These are phyloP conservation scores for Yamadazyma aaseri DNA, from an alignment of 1,139 yeast genomes.

Conservation along the genomic window DNA sequence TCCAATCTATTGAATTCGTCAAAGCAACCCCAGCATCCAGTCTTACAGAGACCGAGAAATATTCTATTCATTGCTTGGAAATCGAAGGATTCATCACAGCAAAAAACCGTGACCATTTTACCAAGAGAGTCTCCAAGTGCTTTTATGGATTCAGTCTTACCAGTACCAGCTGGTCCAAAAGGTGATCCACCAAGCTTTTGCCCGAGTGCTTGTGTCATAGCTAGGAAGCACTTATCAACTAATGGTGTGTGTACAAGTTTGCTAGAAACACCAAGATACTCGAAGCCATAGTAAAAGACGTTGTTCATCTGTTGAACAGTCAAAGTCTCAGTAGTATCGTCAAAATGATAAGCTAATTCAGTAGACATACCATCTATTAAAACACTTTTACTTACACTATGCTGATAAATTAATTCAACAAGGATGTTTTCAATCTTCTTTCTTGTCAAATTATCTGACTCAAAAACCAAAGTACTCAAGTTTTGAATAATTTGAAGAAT, in stretches of 20 bases:
- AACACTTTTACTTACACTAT: slow-evolving; percentile 29
- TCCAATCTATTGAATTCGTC: slow-evolving; percentile 91
- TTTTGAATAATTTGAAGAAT: slow-evolving; percentile 1
- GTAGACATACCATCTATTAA: not conserved
- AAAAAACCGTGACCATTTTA: slow-evolving; percentile 77
- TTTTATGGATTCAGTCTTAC: slow-evolving; percentile 90
- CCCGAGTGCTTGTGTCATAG: slow-evolving; percentile 74
- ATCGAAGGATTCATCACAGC: slow-evolving; percentile 90
- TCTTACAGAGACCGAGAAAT: slow-evolving; percentile 75
- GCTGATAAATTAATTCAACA: slow-evolving; percentile 67
- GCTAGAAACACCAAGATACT: slow-evolving; percentile 76
- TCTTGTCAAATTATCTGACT: slow-evolving; percentile 32
- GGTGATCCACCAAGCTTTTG: slow-evolving; percentile 87
- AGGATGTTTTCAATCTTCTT: slow-evolving; percentile 57
- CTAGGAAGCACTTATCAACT: slow-evolving; percentile 59
- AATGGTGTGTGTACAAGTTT: slow-evolving; percentile 78
- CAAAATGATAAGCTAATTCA: slow-evolving; percentile 52
- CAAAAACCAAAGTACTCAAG: slow-evolving; percentile 11
- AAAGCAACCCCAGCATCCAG: slow-evolving; percentile 95
- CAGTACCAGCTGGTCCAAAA: slow-evolving; percentile 97
- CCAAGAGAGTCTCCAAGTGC: slow-evolving; percentile 83
- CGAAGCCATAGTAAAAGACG: slow-evolving; percentile 67
- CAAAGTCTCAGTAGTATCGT: slow-evolving; percentile 35
- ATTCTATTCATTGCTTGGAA: slow-evolving; percentile 78
- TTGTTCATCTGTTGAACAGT: slow-evolving; percentile 54